These are phyloP conservation scores for Articulospora tetracladia DNA, from an alignment of 495 filamentous ascomycete genomes.

Conservation along the genomic window DNA sequence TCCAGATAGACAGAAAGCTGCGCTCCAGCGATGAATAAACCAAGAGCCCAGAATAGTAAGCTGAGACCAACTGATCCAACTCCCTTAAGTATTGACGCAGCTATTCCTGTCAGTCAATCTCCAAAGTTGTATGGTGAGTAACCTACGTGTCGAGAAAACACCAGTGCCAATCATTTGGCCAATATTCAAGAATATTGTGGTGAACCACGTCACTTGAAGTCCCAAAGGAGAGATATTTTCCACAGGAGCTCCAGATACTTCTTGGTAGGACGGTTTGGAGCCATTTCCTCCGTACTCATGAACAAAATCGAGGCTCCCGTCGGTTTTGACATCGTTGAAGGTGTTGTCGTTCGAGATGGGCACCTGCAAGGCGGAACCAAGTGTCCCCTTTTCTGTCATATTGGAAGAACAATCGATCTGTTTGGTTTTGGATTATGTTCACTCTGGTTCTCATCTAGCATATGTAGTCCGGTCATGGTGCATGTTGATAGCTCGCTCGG, in stretches of 20 bases:
- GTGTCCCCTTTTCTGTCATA: neutral
- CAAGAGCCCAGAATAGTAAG: conserved; percentile 60
- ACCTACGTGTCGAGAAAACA: conserved; percentile 60
- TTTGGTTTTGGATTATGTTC: neutral
- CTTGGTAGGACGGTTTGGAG: conserved; percentile 53
- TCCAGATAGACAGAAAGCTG: conserved; percentile 56
- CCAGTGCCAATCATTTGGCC: conserved; percentile 66
- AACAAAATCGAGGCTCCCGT: neutral
- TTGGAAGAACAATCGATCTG: neutral
- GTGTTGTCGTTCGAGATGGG: neutral
- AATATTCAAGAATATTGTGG: conserved; percentile 58
- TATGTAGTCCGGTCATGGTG: neutral
- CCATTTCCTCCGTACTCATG: conserved; percentile 44
- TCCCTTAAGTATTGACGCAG: conserved; percentile 48
- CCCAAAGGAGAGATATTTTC: conserved; percentile 56
- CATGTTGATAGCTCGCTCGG: neutral
- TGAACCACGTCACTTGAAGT: conserved; percentile 51
- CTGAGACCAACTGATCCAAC: conserved; percentile 57
- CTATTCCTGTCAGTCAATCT: conserved; percentile 25
- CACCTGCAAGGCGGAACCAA: neutral
- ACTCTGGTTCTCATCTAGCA: neutral
- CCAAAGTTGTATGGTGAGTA: conserved; percentile 13
- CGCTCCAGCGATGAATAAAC: conserved; percentile 46
- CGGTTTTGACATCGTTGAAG: conserved; percentile 6
- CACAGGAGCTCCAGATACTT: conserved; percentile 59